Evolutionary conservation across 768 basidiomycete species (phyloP).

Genomic region (Lactarius tabidus): DNA sequence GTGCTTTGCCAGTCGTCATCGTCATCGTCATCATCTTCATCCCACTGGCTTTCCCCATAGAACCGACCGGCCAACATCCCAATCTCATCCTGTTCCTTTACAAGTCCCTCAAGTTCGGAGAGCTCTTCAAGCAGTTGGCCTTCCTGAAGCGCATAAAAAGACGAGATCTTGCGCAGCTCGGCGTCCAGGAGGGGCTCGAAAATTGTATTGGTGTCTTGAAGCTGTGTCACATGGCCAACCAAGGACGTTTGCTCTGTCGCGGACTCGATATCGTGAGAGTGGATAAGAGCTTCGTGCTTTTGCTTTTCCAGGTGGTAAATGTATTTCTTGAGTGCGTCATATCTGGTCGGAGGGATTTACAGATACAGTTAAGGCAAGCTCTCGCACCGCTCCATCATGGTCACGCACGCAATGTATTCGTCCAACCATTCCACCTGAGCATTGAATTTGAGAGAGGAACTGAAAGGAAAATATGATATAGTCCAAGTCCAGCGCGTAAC

Average conservation of each 20-base stretch:
- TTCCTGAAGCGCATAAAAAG: conserved; percentile 78
- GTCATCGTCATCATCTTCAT: conserved; percentile 52
- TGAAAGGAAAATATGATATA: conserved; percentile 28
- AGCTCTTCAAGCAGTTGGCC: conserved; percentile 64
- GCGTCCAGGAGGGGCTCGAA: conserved; percentile 77
- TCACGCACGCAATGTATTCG: conserved; percentile 78
- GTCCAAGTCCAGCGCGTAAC: neutral
- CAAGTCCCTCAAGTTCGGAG: conserved; percentile 51
- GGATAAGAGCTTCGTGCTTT: conserved; percentile 45
- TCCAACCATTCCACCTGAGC: conserved; percentile 92
- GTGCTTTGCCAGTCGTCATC: conserved; percentile 37
- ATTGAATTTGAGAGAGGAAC: conserved; percentile 86
- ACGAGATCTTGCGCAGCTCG: conserved; percentile 74
- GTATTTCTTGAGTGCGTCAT: conserved; percentile 77
- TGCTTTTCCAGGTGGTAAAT: conserved; percentile 86
- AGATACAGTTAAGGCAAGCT: neutral
- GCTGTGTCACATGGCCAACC: conserved; percentile 38
- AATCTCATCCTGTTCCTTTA: conserved; percentile 55
- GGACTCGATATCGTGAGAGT: conserved; percentile 55
- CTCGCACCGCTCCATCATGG: neutral
- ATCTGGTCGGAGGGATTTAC: conserved; percentile 42
- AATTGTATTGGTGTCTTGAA: conserved; percentile 44
- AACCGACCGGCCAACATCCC: conserved; percentile 48
- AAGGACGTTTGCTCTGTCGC: conserved; percentile 54
- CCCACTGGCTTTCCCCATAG: conserved; percentile 46